Percentiles rank a stretch among this genome's conserved stretches.
Evolutionary conservation across 768 basidiomycete genomes (phyloP).

Genomic region (Omphalotus guepiniiformis): DNA sequence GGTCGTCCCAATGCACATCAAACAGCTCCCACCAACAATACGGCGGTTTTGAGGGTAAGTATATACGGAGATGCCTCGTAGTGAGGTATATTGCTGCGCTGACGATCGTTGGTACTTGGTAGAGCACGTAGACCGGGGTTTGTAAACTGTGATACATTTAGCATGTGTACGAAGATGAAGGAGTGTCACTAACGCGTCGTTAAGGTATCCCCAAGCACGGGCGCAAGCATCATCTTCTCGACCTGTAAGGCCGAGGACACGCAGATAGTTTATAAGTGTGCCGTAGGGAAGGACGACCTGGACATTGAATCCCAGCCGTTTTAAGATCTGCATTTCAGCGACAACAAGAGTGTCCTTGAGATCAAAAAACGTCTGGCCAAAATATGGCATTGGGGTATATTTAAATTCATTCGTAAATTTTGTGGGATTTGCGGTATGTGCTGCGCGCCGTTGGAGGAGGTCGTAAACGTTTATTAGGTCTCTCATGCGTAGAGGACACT

Average conservation of each 20-base stretch:
- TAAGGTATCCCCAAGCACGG: conserved; percentile 90
- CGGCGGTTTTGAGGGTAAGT: conserved; percentile 67
- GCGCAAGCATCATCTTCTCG: conserved; percentile 65
- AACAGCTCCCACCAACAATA: conserved; percentile 93
- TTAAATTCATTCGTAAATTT: conserved; percentile 42
- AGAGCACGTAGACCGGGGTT: conserved; percentile 88
- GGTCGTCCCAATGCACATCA: conserved; percentile 86
- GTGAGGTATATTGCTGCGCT: conserved; percentile 85
- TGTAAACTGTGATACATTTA: conserved; percentile 61
- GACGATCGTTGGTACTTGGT: conserved; percentile 87
- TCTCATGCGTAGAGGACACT: conserved; percentile 86
- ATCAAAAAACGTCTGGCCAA: conserved; percentile 86
- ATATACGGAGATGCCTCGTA: conserved; percentile 62
- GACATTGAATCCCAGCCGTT: conserved; percentile 93
- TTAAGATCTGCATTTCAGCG: conserved; percentile 96
- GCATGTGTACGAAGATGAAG: neutral
- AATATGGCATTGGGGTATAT: conserved; percentile 87
- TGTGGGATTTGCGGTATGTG: conserved; percentile 40
- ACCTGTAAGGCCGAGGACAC: conserved; percentile 80
- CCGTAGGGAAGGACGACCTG: conserved; percentile 92
- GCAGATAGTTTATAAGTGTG: conserved; percentile 90
- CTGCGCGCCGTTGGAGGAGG: conserved; percentile 72
- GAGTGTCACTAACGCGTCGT: conserved; percentile 75
- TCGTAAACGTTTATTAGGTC: conserved; percentile 95
- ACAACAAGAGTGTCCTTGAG: conserved; percentile 92